Conservation (phyloP, 2,329 filamentous ascomycete genomes). For the Xenosphaeropsis pyriputrescens region DNA sequence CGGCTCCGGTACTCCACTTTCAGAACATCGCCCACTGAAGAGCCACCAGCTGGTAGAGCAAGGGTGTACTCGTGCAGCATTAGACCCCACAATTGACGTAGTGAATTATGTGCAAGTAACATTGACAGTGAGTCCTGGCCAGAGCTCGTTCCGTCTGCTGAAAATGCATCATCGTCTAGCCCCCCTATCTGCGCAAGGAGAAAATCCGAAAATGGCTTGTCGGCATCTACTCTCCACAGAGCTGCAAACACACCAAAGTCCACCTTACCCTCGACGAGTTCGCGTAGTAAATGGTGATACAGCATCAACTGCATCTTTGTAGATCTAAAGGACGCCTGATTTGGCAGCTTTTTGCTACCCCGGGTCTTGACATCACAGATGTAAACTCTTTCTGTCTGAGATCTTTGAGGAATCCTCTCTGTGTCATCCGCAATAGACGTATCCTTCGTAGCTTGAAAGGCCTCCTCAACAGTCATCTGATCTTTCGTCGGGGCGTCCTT, state of each 20-base stretch:
- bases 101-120: constrained; percentile 40
- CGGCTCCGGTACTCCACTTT: constrained; percentile 37
- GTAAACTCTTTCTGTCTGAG: constrained; percentile 36
- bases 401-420: constrained; percentile 3
- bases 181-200: constrained; percentile 65
- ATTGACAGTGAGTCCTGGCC: constrained; percentile 19
- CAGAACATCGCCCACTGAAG: constrained; percentile 40
- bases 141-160: constrained; percentile 12
- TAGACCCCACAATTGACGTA: constrained; percentile 42
- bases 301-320: constrained; percentile 80
- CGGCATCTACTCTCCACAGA: constrained; percentile 55
- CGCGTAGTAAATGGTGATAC: constrained; percentile 73
- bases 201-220: constrained; percentile 56
- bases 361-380: constrained; percentile 85
- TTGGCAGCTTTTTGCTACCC: constrained; percentile 42
- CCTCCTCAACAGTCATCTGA: constrained; percentile 13
- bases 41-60: constrained; percentile 29
- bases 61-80: constrained; percentile 44
- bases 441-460: constrained; percentile 11
- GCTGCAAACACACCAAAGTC: constrained; percentile 54
- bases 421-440: constrained; percentile 6
- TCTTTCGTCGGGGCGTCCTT: constrained; percentile 19
- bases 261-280: constrained; percentile 56
- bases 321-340: constrained; percentile 49
- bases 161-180: constrained; percentile 50